Base-by-base conservation (phyloP, 1,284 basidiomycete species). In the Phylloporus sp. region DNA sequence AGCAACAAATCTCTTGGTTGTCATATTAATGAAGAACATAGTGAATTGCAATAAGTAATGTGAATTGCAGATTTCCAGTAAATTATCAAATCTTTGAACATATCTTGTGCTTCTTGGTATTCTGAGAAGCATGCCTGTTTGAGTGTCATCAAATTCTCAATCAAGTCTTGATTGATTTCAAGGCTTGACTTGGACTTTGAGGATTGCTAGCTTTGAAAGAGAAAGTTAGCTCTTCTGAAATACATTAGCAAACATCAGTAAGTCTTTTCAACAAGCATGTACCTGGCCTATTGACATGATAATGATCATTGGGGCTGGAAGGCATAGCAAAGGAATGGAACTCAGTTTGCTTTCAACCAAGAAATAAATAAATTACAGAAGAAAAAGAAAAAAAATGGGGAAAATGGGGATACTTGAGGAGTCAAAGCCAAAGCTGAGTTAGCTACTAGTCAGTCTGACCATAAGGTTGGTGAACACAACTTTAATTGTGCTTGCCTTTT, bases 1-100 rank as follows among this genome's bases (percentile, higher is more conserved):
- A 84, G 80, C 83, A 84, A 84, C 76, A 81, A 83, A 84, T 84
- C 82, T 84, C 82, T 84, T 84, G 84, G 84, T 82, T 85, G 82
- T 84, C 79, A 79, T 81, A 84, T 86, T 81, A 81, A 85, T 86
- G 84, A 86, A 85, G 28, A 51, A 53, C 24, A 50, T 59, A 64
- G 63, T 40, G 51, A 64, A 64, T 61, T 44, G 55, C 46, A 53
- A 65, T 65, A 65, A 57, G 79, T 81, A 80, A 81, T 81, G 80
- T 81, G 79, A 81, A 80, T 80, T 80, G 80, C 80, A 81, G 79
- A 79, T 79, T 77, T 64, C 40, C 62, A 80, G 79, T 81, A 79
- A 81, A 81, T 81, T 78, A 81, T 81, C 77, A 75, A 81, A 79
- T 80, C 77, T 81, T 81, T 80, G 79, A 81, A 81, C 74, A 77